Evolutionary conservation across 192 early-diverging fungal genomes (phyloP), one percentile per base, ranked within the genome.

Genomic region (Geranomyces variabilis): DNA sequence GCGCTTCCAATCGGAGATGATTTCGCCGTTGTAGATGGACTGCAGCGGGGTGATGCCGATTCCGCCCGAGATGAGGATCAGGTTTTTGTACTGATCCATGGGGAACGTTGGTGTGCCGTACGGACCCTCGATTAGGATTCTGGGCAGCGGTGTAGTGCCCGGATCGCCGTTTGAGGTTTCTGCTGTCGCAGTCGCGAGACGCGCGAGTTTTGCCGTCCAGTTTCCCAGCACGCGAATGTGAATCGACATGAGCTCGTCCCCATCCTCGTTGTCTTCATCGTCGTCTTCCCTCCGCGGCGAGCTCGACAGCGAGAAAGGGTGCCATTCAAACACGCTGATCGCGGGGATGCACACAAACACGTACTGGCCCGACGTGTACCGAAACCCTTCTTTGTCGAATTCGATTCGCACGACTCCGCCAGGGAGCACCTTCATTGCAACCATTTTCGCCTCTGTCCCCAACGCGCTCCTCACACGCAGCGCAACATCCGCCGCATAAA

Each of bases 21-120:
- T 2, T 6, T 60, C 58, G n/a, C n/a, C n/a, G 58, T 60, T 60
- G 31, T 60, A 64, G 43, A 64, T 64, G 34, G 41, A 45, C 21
- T 41, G 41, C n/a, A 88, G 86, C 0, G 92, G 92, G 0, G 92
- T 93, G 14, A 93, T 86, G 31, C 92, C 92, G 34, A 93, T 91
- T 53, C 92, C 92, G 29, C 88, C 90, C 4, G 87, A 87, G 28
- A 93, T 83, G 24, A 90, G 71, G 9, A 92, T 74, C 15, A 85
- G 77, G 41, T 87, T 83, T 62, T 90, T 83, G 71, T 88, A 92
- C 49, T 93, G 84, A 72, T 87, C 88, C 43, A 89, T 81, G 60
- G 85, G 88, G 75, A 90, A 85, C 48, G 55, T 44, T 19, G 61
- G 34, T 2, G 90, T 88, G 29, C 93, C 91, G 77, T 87, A 93